Evolutionary conservation across 2,329 filamentous ascomycete species (phyloP), one percentile per base, ranked within the genome.

Genomic region (Metarhizium sp.): DNA sequence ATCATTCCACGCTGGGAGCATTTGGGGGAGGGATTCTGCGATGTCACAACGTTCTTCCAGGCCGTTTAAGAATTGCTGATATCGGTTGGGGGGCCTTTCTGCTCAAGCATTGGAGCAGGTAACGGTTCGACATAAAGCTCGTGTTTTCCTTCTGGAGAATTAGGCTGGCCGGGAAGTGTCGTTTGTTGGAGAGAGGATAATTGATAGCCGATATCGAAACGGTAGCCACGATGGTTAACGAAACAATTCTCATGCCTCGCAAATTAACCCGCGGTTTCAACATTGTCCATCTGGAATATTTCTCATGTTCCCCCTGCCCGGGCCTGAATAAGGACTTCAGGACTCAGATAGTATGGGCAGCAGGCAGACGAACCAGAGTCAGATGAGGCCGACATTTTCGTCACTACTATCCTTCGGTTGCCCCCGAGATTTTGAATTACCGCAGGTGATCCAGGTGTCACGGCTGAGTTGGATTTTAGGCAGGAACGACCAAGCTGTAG

Each of bases 181-280:
- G 54, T 52, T 11, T 13, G 18, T 49, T 49, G 18, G 25, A 71
- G 55, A 7, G 55, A 56, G 4, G 38, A 25, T 18, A 65, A 36
- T n/a, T 63, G 59, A 20, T 64, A 57, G 14, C 55, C 20, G n/a
- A 67, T 63, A n/a, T 62, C 59, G 53, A 67, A 72, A 0, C 64
- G 67, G 2, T 52, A n/a, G 2, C 36, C 56, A 38, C 29, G 58
- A 34, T 69, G 57, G 43, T 66, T 54, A 20, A 42, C 48, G 34
- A 71, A 68, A 52, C 66, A 71, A 14, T 47, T 46, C 4, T 65
- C 59, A 20, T 53, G 49, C 25, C 59, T 61, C 10, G 62, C 69
- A 42, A 69, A 70, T 20, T 64, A 59, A 20, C 58, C 60, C 2
- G 59, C 64, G 4, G 58, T 53, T 43, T 60, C 60, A 18, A 40